A percentile compares a stretch with the other conserved stretches of the same genome.
Conservation (phyloP, 768 basidiomycete species). For the Termitomyces eurrhizus region DNA sequence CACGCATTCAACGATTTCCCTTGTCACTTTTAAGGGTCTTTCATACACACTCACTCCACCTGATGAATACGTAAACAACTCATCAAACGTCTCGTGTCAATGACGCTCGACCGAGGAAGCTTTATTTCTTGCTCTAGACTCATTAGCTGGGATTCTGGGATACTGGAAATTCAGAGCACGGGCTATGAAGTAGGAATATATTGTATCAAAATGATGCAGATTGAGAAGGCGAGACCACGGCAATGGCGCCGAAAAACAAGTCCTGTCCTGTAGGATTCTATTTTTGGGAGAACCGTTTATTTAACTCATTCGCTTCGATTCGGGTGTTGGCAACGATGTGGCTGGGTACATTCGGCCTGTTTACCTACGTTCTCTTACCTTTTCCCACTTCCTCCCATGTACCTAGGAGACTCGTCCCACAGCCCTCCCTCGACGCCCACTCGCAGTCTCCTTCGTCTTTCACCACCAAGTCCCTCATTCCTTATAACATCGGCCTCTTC, state of each 20-base stretch:
- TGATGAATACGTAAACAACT: slow-evolving; percentile 2
- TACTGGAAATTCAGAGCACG: neutral
- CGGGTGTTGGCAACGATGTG: slow-evolving; percentile 10
- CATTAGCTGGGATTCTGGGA: neutral
- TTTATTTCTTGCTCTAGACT: neutral
- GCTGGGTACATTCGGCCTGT: slow-evolving; percentile 9
- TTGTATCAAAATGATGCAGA: neutral
- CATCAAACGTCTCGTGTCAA: neutral
- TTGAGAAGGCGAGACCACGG: neutral
- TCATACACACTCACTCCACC: neutral
- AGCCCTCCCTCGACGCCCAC: slow-evolving; percentile 29
- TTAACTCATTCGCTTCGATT: slow-evolving; percentile 13
- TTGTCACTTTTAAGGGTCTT: neutral
- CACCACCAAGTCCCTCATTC: slow-evolving; percentile 7
- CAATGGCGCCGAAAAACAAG: neutral
- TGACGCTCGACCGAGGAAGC: neutral
- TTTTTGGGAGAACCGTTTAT: slow-evolving; percentile 11
- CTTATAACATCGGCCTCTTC: slow-evolving; percentile 23
- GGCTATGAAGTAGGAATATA: neutral
- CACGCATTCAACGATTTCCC: neutral
- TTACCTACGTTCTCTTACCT: slow-evolving; percentile 13
- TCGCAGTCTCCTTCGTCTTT: slow-evolving; percentile 23
- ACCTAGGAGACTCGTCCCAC: slow-evolving; percentile 22
- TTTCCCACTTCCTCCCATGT: slow-evolving; percentile 21
- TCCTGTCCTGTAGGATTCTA: neutral